A percentile compares a stretch with the other conserved stretches of the same genome.
Conservation (phyloP, 2,329 filamentous ascomycete genomes). For the Venturia carpophila region DNA sequence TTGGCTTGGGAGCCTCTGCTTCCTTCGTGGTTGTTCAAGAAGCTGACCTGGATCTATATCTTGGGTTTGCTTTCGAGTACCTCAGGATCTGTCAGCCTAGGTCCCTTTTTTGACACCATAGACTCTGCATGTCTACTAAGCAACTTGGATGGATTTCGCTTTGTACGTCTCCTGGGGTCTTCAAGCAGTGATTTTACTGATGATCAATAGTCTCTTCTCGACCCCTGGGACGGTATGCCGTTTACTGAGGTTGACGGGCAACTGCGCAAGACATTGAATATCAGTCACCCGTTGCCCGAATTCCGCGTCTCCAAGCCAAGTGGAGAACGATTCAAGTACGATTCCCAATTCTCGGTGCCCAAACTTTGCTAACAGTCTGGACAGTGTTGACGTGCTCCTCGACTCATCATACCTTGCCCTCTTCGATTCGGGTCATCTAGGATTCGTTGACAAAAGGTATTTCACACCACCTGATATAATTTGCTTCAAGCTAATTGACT, state of each 20-base stretch:
- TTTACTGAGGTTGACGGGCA: conserved; percentile 12
- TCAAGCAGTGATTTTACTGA: not conserved
- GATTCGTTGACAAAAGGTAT: conserved; percentile 9
- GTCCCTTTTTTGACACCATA: not conserved
- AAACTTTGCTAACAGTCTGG: not conserved
- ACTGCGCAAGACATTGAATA: not conserved
- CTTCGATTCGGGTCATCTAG: conserved; percentile 8
- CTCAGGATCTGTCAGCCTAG: not conserved
- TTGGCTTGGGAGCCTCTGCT: not conserved
- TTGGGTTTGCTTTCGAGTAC: not conserved
- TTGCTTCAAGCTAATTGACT: not conserved
- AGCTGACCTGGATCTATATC: not conserved
- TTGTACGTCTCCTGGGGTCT: not conserved
- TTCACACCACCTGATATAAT: not conserved
- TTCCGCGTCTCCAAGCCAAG: not conserved
- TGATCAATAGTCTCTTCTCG: not conserved
- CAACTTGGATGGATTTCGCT: not conserved
- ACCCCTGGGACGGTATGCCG: conserved; percentile 14
- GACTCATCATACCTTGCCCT: conserved; percentile 4
- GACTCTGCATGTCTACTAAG: not conserved
- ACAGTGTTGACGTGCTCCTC: not conserved
- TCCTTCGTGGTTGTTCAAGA: not conserved
- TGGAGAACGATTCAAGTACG: conserved; percentile 1
- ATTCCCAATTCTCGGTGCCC: not conserved
- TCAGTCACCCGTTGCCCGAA: not conserved